phyloP scores from a whole-genome alignment of 192 early-diverging fungal genomes.

The Linderina pennispora region DNA sequence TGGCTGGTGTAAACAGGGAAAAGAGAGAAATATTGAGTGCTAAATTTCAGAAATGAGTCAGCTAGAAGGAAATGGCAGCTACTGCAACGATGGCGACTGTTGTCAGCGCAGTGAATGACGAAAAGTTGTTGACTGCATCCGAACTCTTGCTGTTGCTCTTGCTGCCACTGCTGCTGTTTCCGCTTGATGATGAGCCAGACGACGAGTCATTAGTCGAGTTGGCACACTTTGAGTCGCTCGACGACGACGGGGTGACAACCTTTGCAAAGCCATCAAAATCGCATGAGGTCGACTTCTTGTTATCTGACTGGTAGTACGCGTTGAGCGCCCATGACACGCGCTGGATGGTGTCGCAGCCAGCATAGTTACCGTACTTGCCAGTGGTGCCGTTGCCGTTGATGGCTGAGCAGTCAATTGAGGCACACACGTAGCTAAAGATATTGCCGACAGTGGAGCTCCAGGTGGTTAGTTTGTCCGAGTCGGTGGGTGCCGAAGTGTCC shows the following conservation, averaged over 20 bases:
- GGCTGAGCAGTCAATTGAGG: slow-evolving; percentile 24
- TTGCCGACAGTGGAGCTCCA: slow-evolving; percentile 28
- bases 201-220: slow-evolving; percentile 12
- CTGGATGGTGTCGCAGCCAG: slow-evolving; percentile 36
- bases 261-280: slow-evolving; percentile 46
- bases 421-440: slow-evolving; percentile 39
- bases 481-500: slow-evolving; percentile 17
- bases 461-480: slow-evolving; percentile 5
- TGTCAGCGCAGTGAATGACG: slow-evolving; percentile 1
- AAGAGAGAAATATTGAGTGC: too few relatives aligned
- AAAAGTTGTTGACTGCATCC: too few relatives aligned
- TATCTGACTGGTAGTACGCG: slow-evolving; percentile 39
- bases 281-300: slow-evolving; percentile 33
- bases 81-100: slow-evolving; percentile 3
- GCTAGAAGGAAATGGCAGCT: slow-evolving; percentile 11
- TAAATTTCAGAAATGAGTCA: too few relatives aligned
- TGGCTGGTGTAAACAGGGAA: too few relatives aligned
- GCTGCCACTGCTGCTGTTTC: background rate
- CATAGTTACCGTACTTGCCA: slow-evolving; percentile 45
- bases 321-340: slow-evolving; percentile 45
- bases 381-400: slow-evolving; percentile 20
- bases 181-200: background rate
- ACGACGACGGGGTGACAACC: slow-evolving; percentile 8
- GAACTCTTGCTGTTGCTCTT: background rate
- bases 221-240: slow-evolving; percentile 33